Base-by-base conservation (phyloP, 1,284 basidiomycete genomes). In the Cystobasidium slooffiae region DNA sequence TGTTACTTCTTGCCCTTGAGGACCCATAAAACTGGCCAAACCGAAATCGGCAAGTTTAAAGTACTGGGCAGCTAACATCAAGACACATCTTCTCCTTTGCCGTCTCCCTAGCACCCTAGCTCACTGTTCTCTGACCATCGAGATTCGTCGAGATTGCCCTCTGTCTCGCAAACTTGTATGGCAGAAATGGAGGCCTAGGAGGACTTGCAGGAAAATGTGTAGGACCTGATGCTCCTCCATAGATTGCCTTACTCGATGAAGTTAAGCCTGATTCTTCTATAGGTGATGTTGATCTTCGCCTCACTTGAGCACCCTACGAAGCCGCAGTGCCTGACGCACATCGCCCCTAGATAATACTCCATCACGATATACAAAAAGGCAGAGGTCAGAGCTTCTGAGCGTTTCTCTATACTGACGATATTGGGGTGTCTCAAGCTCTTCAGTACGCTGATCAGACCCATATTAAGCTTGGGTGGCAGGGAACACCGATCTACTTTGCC, bases 121-220 rank as follows among this genome's bases (percentile, higher is more conserved):
- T 46, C 49, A 68, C 66, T 58, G 22, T 68, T 68, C 53, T 68
- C 66, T 43, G 39, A 12, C 66, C 47, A 49, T 46, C 7, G 43
- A 56, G 44, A n/a, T 43, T 39, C 22, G 43, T 63, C 5, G 14
- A 63, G 16, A 10, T 55, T 46, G 66, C 6, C 39, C 37, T 68
- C 43, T 55, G 12, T 49, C 66, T 16, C 3, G 66, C 22, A 44
- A 24, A 24, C 37, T 43, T 53, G 66, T 68, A n/a, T 68, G 66
- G 66, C 66, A 68, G 66, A 68, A 68, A 56, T 68, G 66, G 51
- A 56, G 66, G 24, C 44, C 49, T 39, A 56, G 66, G 24, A 68
- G 53, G 39, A 68, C 37, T n/a, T 68, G 66, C 8, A 68, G 12
- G 39, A 68, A 68, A 37, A 68, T 56, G 49, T 8, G 49, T 37